Base-by-base conservation (phyloP, 805 yeast species). In the Wickerhamiella kurtzmanii region DNA sequence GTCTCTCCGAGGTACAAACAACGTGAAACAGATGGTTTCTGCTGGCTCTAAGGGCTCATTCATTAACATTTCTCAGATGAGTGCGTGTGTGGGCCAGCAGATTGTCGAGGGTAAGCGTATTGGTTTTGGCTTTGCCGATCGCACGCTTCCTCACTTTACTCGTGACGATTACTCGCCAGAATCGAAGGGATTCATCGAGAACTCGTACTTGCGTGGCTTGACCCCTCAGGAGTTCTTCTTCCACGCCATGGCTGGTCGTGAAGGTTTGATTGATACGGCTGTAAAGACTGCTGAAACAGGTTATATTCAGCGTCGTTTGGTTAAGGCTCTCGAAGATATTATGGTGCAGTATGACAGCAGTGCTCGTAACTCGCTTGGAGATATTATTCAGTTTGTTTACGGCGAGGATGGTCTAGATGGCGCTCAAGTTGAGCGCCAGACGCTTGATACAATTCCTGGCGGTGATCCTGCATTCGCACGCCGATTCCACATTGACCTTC, bases 161-260 rank as follows among this genome's bases (percentile, higher is more conserved):
- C 92, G 92, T 66, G 98, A 92, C 69, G 98, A 92, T 65, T 92
- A 92, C 65, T 85, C 96, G 44, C 97, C 98, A 19, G 98, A 92
- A 66, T 89, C 97, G 2, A 87, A 87, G 64, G 99, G 99, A 57
- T 92, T 92, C 60, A 95, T 92, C 50, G 96, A 94, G 66, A 92
- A 92, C 64, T 92, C 98, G 13, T 92, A 92, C 62, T 73, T 89
- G 62, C 80, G 97, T 72, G 99, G 99, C 36, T 74, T 92, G 60
- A 88, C 98, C 4, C 98, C 99, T 32, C 97, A 92, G 66, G 99
- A 92, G 66, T 92, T 92, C 66, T 88, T 92, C 65, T 92, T 92
- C 81, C 99, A 92, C 65, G 96, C 97, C 45, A 92, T 92, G 96
- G 97, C 98, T 62, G 99, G 99, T 72, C 86, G 99, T 76, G 99